A percentile compares a stretch with the other conserved stretches of the same genome.
These are phyloP conservation scores for Geranium incanum DNA, from an alignment of 441 rosid species.

Conservation along the genomic window DNA sequence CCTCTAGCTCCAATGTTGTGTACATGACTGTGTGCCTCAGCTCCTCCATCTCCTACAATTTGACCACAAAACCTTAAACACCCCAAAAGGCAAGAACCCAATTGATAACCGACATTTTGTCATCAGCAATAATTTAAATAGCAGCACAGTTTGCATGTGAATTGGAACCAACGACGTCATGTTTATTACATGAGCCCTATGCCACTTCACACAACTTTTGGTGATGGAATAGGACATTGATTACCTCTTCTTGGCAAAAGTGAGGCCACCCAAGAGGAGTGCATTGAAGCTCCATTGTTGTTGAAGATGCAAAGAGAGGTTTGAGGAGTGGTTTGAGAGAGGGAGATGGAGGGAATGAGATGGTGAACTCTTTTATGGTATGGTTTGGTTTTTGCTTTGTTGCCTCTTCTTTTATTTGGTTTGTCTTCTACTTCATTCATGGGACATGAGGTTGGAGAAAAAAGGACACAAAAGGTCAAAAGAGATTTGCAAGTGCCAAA, in stretches of 20 bases:
- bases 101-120: background rate
- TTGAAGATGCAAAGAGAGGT: background rate
- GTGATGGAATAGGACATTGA: background rate
- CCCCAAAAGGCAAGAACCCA: background rate
- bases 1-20: slow-evolving; percentile 3
- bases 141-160: too few relatives aligned
- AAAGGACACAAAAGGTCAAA: slow-evolving; percentile 27
- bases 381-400: slow-evolving; percentile 5
- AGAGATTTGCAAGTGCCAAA: slow-evolving; percentile 14
- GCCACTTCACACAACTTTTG: too few relatives aligned
- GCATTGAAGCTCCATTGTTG: slow-evolving; percentile 45
- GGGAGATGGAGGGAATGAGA: slow-evolving; percentile 4
- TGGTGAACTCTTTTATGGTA: slow-evolving; percentile 10
- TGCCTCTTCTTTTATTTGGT: background rate
- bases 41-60: slow-evolving; percentile 3
- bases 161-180: too few relatives aligned
- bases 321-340: background rate
- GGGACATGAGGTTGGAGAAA: slow-evolving; percentile 31
- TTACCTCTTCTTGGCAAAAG: slow-evolving; percentile 42
- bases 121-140: too few relatives aligned
- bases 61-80: background rate
- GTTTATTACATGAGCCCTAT: too few relatives aligned
- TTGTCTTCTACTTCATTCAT: slow-evolving; percentile 12
- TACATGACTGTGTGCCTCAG: background rate
- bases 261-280: slow-evolving; percentile 35